Evolutionary conservation across 495 filamentous ascomycete genomes (phyloP).

Genomic region (Articulospora tetracladia): DNA sequence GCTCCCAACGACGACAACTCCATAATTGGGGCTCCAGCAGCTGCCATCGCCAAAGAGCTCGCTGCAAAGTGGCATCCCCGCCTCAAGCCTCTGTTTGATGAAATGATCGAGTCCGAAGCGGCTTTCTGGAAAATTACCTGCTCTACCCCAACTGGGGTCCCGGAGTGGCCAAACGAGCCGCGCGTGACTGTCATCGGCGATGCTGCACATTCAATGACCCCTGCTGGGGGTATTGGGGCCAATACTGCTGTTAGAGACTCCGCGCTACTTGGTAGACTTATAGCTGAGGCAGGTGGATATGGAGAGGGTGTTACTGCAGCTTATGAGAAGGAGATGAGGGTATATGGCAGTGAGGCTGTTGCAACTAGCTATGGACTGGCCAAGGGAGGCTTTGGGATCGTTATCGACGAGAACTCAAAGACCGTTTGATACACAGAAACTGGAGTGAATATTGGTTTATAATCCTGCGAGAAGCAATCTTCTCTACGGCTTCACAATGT

Average conservation of each 20-base stretch:
- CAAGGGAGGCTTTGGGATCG: conserved; percentile 32
- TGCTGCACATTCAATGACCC: conserved; percentile 59
- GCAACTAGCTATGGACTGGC: conserved; percentile 40
- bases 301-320: conserved; percentile 39
- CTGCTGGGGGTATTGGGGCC: conserved; percentile 55
- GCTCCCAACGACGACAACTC: conserved; percentile 47
- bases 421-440: conserved; percentile 19
- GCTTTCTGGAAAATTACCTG: conserved; percentile 57
- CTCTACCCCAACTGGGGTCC: conserved; percentile 44
- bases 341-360: conserved; percentile 49
- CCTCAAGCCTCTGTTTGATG: conserved; percentile 44
- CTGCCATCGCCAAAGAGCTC: conserved; percentile 44
- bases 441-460: too few relatives aligned
- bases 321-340: conserved; percentile 54
- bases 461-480: too few relatives aligned
- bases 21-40: conserved; percentile 44
- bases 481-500: too few relatives aligned
- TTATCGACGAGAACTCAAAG: conserved; percentile 35
- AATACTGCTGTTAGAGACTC: conserved; percentile 54
- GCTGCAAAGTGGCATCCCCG: conserved; percentile 45
- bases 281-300: conserved; percentile 40
- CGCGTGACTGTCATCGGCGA: conserved; percentile 60
- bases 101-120: conserved; percentile 45
- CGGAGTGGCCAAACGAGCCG: conserved; percentile 44
- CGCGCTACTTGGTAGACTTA: conserved; percentile 40